phyloP scores from a whole-genome alignment of 1,139 yeast species.

The Petasospora rhodanensis region DNA sequence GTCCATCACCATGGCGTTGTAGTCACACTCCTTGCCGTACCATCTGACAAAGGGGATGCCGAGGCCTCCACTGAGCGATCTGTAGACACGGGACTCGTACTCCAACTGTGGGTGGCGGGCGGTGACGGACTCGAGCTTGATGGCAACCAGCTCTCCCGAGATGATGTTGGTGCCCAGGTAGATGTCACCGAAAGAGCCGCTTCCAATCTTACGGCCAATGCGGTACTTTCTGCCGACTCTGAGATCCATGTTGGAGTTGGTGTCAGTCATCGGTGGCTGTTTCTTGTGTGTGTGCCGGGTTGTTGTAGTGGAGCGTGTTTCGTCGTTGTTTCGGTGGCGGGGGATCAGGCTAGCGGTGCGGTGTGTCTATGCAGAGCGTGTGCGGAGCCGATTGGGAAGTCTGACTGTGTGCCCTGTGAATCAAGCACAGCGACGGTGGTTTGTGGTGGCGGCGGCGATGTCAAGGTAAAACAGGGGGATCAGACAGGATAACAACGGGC shows the following conservation, averaged over 20 bases:
- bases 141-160: slow-evolving; percentile 96
- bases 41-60: slow-evolving; percentile 97
- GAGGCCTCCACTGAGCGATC: slow-evolving; percentile 92
- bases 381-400: too few relatives aligned
- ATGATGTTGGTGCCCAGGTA: slow-evolving; percentile 90
- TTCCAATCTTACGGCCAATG: slow-evolving; percentile 93
- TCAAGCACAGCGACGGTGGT: too few relatives aligned
- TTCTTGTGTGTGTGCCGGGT: not conserved
- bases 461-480: too few relatives aligned
- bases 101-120: slow-evolving; percentile 97
- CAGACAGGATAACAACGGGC: too few relatives aligned
- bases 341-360: too few relatives aligned
- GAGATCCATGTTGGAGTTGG: slow-evolving; percentile 46
- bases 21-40: slow-evolving; percentile 96
- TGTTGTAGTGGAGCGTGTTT: not conserved
- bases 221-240: slow-evolving; percentile 94
- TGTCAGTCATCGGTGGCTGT: slow-evolving; percentile 18
- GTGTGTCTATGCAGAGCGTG: too few relatives aligned
- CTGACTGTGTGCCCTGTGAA: too few relatives aligned
- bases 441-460: too few relatives aligned
- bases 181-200: slow-evolving; percentile 97
- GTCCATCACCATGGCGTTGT: slow-evolving; percentile 95
- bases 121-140: slow-evolving; percentile 82
- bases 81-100: slow-evolving; percentile 93
- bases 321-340: too few relatives aligned